Base-by-base conservation (phyloP, 306 rosid genomes). In the Arachis stenosperma region DNA sequence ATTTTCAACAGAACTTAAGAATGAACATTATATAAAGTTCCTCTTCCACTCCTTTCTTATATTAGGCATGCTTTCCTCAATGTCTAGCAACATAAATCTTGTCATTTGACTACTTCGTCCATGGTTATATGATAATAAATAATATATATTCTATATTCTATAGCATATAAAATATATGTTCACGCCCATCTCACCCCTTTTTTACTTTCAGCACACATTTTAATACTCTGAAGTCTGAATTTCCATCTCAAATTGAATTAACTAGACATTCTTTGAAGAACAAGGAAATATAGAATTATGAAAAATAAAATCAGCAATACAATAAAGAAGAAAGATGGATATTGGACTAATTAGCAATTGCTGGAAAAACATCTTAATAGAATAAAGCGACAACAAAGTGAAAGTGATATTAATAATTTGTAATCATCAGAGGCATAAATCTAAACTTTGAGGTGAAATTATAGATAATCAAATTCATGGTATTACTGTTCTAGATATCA, bases 401-500 rank as follows among this genome's bases (percentile, higher is more conserved):
- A 51, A 61, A 30, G 41, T 3, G 41, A 33, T 43, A 58, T n/a
- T 22, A 48, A 59, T 29, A 10, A 69, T 62, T 27, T 61, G 48
- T 27, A 43, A n/a, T n/a, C 61, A 53, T 36, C 52, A 62, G 12
- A 6, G 69, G 39, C 30, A 50, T 4, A 50, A 59, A 68, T 40
- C 67, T 50, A 69, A 13, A 42, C 8, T 41, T 27, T 12, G 17
- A 10, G n/a, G 17, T 42, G n/a, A 14, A 77, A 65, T 36, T 67
- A 79, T 48, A 69, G 41, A 69, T 74, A 75, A 54, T 61, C 75
- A 67, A 60, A 73, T 73, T 68, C 68, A 36, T 33, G 40, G 55
- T 11, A 61, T 52, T 61, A 36, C 61, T 41, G 11, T 46, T 33
- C 37, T 33, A 33, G 37, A 2, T 33, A 4, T 33, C 37, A 33